These are phyloP conservation scores for Lepidium campestre DNA, from an alignment of 441 rosid species.

Conservation along the genomic window DNA sequence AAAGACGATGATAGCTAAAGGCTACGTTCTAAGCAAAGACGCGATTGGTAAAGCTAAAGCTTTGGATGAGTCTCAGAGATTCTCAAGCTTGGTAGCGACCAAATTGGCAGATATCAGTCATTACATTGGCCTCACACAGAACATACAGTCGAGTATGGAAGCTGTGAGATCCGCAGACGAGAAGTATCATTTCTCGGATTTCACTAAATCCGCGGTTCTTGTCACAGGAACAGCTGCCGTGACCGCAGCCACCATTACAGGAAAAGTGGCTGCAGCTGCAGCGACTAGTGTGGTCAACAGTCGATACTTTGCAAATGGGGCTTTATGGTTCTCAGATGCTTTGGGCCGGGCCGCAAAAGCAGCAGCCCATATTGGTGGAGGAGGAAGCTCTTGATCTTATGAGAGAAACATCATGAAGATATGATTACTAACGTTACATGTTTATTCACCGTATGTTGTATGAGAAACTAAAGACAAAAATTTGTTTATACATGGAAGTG, in stretches of 20 bases:
- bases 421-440: background rate
- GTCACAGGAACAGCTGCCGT: constrained; percentile 70
- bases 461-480: background rate
- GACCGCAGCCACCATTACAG: constrained; percentile 50
- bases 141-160: constrained; percentile 42
- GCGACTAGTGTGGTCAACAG: constrained; percentile 57
- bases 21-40: constrained; percentile 55
- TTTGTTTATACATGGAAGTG: background rate
- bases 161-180: constrained; percentile 47
- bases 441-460: background rate
- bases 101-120: constrained; percentile 48
- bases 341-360: constrained; percentile 71
- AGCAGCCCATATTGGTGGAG: constrained; percentile 64
- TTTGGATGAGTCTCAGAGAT: constrained; percentile 45
- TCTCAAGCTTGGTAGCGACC: constrained; percentile 42
- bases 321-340: constrained; percentile 66
- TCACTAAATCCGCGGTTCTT: constrained; percentile 47
- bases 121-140: constrained; percentile 48
- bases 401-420: background rate
- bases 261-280: constrained; percentile 62
- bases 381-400: constrained; percentile 23
- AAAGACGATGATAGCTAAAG: constrained; percentile 50
- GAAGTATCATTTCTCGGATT: constrained; percentile 47
- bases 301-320: constrained; percentile 75
- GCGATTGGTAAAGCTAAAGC: constrained; percentile 50